phyloP scores from a whole-genome alignment of 2,329 filamentous ascomycete species.

The Aspergillus ochraceoroseus region DNA sequence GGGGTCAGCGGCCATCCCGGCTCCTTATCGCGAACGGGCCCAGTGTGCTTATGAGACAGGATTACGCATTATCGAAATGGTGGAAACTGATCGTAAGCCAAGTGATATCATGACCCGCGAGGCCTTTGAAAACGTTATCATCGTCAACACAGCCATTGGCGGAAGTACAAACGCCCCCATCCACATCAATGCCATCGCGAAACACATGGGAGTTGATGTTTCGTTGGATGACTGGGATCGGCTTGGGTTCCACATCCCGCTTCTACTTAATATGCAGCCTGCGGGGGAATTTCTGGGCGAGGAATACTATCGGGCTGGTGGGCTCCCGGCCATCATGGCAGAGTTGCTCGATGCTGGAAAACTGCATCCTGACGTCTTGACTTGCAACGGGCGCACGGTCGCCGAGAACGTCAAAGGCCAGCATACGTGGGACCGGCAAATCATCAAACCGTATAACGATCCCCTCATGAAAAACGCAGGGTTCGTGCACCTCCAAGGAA shows the following conservation, averaged over 20 bases:
- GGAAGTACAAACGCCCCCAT: conserved; percentile 56
- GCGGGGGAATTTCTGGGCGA: conserved; percentile 52
- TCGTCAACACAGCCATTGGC: conserved; percentile 52
- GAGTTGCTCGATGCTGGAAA: conserved; percentile 49
- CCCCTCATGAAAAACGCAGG: conserved; percentile 50
- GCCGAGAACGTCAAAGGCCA: conserved; percentile 44
- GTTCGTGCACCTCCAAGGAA: conserved; percentile 49
- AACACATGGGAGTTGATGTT: conserved; percentile 50
- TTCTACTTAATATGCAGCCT: conserved; percentile 54
- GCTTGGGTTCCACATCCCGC: conserved; percentile 48
- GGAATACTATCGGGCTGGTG: conserved; percentile 53
- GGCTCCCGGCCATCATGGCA: conserved; percentile 51
- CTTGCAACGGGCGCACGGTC: conserved; percentile 47
- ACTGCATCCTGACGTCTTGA: conserved; percentile 43
- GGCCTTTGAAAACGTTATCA: conserved; percentile 55
- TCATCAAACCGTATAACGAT: conserved; percentile 44
- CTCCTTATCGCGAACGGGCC: conserved; percentile 47
- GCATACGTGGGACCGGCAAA: conserved; percentile 48
- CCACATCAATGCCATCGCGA: conserved; percentile 53
- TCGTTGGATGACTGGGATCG: conserved; percentile 53
- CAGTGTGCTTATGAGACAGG: conserved; percentile 50
- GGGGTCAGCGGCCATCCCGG: conserved; percentile 50
- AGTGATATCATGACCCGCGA: conserved; percentile 53
- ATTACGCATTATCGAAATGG: conserved; percentile 49
- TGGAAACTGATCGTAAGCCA: conserved; percentile 47